Percentiles rank a stretch among this genome's conserved stretches.
These are phyloP conservation scores for Colletotrichum sp. DNA, from an alignment of 2,329 filamentous ascomycete species.

Conservation along the genomic window DNA sequence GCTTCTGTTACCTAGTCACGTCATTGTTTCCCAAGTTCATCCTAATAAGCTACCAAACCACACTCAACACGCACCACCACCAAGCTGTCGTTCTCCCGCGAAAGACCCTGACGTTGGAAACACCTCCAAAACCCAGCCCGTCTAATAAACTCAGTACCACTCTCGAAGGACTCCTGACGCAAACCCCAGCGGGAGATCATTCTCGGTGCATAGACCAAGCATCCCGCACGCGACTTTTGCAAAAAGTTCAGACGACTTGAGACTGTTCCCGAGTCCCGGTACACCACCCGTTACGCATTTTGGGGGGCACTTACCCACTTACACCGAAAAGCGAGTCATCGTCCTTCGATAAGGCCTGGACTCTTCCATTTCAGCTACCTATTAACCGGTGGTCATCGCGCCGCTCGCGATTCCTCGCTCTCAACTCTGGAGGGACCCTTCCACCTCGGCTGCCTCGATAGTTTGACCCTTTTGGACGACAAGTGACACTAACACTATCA, in stretches of 20 bases:
- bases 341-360: neutral
- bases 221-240: neutral
- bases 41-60: neutral
- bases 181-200: conserved; percentile 20
- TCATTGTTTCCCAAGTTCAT: neutral
- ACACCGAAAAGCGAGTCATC: neutral
- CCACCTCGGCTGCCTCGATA: neutral
- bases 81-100: neutral
- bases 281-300: conserved; percentile 11
- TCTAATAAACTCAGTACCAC: conserved; percentile 7
- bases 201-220: neutral
- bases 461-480: neutral
- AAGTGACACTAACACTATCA: neutral
- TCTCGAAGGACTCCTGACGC: conserved; percentile 8
- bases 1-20: neutral
- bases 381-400: neutral
- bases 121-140: neutral
- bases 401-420: neutral
- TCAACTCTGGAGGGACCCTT: neutral
- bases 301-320: neutral
- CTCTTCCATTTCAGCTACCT: neutral
- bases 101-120: neutral
- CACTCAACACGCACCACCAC: neutral
- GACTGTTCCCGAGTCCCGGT: conserved; percentile 16
- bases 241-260: conserved; percentile 19